Conservation (phyloP, 2,329 filamentous ascomycete genomes). For the Graphiopsis chlorocephala region DNA sequence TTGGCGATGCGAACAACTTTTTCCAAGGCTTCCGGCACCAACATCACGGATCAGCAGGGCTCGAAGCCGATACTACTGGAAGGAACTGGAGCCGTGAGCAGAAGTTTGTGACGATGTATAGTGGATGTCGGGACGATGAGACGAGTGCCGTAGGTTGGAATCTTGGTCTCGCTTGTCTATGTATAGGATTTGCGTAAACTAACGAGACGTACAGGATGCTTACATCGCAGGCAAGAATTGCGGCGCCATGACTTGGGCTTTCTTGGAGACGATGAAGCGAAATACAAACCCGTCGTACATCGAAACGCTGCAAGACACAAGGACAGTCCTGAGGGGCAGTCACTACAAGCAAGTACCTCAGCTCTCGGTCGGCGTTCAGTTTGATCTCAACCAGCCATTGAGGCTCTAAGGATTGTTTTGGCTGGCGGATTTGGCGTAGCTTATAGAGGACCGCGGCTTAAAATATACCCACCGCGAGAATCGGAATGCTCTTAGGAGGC, state of each 20-base stretch:
- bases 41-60: slow-evolving; percentile 30
- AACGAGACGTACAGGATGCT: slow-evolving; percentile 27
- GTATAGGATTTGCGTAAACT: slow-evolving; percentile 25
- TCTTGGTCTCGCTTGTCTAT: slow-evolving; percentile 37
- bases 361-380: slow-evolving; percentile 41
- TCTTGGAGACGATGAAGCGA: slow-evolving; percentile 45
- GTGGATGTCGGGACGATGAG: slow-evolving; percentile 51
- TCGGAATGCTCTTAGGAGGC: too few species aligned
- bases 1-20: slow-evolving; percentile 54
- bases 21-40: slow-evolving; percentile 52
- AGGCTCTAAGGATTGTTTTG: slow-evolving; percentile 13
- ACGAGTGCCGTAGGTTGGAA: slow-evolving; percentile 42
- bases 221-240: slow-evolving; percentile 43
- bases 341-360: slow-evolving; percentile 46
- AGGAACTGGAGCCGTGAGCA: slow-evolving; percentile 39
- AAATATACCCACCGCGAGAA: too few species aligned
- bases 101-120: slow-evolving; percentile 52
- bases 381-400: slow-evolving; percentile 39
- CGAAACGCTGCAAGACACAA: slow-evolving; percentile 41
- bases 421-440: neutral
- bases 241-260: slow-evolving; percentile 50
- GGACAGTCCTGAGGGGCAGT: slow-evolving; percentile 38
- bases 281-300: slow-evolving; percentile 39
- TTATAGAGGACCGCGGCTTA: neutral
- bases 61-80: slow-evolving; percentile 44